Conservation (phyloP, 768 basidiomycete genomes). For the Gloeostereum incarnatum region DNA sequence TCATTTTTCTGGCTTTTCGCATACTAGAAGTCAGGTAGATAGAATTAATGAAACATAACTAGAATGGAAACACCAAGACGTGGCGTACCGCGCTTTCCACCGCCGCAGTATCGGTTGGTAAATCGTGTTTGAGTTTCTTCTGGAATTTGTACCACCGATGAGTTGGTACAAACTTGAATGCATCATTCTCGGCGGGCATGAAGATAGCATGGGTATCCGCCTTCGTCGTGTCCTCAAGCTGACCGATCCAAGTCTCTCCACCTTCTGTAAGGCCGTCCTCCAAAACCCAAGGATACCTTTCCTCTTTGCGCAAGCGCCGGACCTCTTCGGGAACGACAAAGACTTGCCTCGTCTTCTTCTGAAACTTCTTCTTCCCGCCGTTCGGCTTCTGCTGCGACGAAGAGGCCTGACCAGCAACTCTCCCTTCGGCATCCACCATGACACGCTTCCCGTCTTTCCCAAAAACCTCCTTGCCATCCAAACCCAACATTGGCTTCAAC, state of each 20-base stretch:
- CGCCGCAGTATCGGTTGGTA: conserved; percentile 59
- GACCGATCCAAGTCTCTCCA: conserved; percentile 71
- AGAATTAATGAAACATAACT: conserved; percentile 12
- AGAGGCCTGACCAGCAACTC: conserved; percentile 25
- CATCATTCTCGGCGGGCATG: conserved; percentile 72
- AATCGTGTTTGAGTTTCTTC: conserved; percentile 69
- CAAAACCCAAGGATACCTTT: conserved; percentile 88
- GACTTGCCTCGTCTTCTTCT: conserved; percentile 79
- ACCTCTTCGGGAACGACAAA: conserved; percentile 73
- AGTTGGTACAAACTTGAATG: conserved; percentile 83
- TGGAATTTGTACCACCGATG: conserved; percentile 92
- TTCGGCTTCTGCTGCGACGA: conserved; percentile 34
- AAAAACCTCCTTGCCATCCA: conserved; percentile 78
- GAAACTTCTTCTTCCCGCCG: conserved; percentile 55
- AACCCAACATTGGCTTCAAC: conserved; percentile 71
- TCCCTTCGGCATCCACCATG: conserved; percentile 75
- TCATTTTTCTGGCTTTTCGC: conserved; percentile 66
- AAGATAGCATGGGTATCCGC: conserved; percentile 72
- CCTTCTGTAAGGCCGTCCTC: conserved; percentile 71
- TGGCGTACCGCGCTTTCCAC: conserved; percentile 50
- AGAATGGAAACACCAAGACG: conserved; percentile 6
- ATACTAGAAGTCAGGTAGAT: conserved; percentile 21
- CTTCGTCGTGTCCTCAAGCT: conserved; percentile 70
- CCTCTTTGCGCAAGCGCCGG: conserved; percentile 73
- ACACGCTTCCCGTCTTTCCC: conserved; percentile 69